Base-by-base conservation (phyloP, 2,329 filamentous ascomycete genomes). In the Alternaria brassicicola region DNA sequence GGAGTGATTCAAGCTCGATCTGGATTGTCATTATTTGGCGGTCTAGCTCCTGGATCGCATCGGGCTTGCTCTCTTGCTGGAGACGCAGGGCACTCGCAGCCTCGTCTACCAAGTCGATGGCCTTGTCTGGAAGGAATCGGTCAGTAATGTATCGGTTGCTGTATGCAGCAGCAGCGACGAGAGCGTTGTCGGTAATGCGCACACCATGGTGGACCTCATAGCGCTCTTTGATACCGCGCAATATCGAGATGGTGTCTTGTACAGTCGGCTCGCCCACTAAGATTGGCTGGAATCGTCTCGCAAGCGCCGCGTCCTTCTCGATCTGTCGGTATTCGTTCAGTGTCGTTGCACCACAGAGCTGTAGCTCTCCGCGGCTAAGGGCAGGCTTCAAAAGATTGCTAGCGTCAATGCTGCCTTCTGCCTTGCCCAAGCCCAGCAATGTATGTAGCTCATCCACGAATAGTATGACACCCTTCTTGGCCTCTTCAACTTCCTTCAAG, bases 181-280 rank as follows among this genome's bases (percentile, higher is more conserved):
- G 81, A 6, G 95, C 93, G 2, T 90, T 89, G 70, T 98, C 95
- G 0, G 92, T 96, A 65, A 99, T 98, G 52, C 93, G 86, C 0
- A 98, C 94, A 78, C 95, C 94, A 72, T 99, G 95, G 66, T 98
- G 95, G 0, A 98, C 92, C 76, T 98, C 95, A 71, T 99, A 99
- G 66, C 93, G 92, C 72, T 98, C 93, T 74, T 98, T 98, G 81
- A 99, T 97, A 47, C 94, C 95, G 71, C 95, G 88, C 1, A 99
- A 82, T 56, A 99, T 98, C 49, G 92, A 97, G 61, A 99, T 93
- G 0, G 95, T 97, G 66, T 97, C 93, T 66, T 92, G 88, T 0
- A 98, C 93, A 0, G 87, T 89, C 0, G 95, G 95, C 70, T 99
- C 95, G 59, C 89, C 91, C n/a, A 99, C 93, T 33, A 92, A 79